Evolutionary conservation across 306 rosid genomes (phyloP).

Genomic region (Abrus precatorius): DNA sequence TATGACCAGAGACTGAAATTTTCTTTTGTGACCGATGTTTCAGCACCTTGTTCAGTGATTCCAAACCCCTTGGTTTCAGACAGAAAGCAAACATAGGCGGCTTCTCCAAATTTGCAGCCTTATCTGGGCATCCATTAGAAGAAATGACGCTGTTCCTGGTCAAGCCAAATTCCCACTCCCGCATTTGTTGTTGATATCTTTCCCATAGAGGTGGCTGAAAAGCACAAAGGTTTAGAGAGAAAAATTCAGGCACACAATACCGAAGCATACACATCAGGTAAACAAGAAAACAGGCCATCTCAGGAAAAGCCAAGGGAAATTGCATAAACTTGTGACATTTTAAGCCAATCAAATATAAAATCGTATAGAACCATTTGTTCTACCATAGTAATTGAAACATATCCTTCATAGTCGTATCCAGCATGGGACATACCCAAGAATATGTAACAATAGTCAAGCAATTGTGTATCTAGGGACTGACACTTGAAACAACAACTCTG

Average conservation of each 20-base stretch:
- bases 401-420: slow-evolving; percentile 13
- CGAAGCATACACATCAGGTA: slow-evolving; percentile 12
- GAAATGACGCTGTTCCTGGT: slow-evolving; percentile 56
- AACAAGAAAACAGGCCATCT: slow-evolving; percentile 33
- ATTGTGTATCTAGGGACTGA: too few relatives aligned
- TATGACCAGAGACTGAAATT: slow-evolving; percentile 72
- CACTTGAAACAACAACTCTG: too few relatives aligned
- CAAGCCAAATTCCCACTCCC: slow-evolving; percentile 82
- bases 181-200: slow-evolving; percentile 73
- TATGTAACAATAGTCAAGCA: background rate
- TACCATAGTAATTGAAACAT: slow-evolving; percentile 4
- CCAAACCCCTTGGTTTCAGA: slow-evolving; percentile 93
- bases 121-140: slow-evolving; percentile 63
- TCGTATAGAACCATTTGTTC: slow-evolving; percentile 1
- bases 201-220: slow-evolving; percentile 91
- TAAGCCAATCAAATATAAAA: slow-evolving; percentile 4
- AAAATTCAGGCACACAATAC: slow-evolving; percentile 26
- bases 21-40: slow-evolving; percentile 87
- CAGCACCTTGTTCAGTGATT: slow-evolving; percentile 78
- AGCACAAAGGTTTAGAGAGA: slow-evolving; percentile 25
- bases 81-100: slow-evolving; percentile 96
- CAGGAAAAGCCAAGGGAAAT: slow-evolving; percentile 32
- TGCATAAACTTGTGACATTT: slow-evolving; percentile 16
- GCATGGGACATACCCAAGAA: background rate
- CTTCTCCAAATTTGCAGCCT: slow-evolving; percentile 72